Evolutionary conservation across 768 basidiomycete species (phyloP), one percentile per base, ranked within the genome.

Genomic region (Leccinum pellstonianum): DNA sequence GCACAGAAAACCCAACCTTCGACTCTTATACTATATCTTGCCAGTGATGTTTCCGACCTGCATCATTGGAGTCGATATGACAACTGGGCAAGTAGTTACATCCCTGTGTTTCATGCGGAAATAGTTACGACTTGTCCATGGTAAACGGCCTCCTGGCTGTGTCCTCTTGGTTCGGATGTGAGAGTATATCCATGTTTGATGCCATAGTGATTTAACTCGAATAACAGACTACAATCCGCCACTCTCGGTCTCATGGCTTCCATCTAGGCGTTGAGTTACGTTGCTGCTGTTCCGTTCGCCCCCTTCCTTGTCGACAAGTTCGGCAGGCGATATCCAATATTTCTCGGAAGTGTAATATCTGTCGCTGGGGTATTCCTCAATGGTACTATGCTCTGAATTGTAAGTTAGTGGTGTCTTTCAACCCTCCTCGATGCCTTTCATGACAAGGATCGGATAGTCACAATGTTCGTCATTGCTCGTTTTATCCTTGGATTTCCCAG

Each of bases 1-100:
- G 86, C 86, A 86, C 69, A 68, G 66, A 62, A 88, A 87, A 63
- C 84, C 76, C 3, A 87, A 87, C 61, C 72, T 88, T 60, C 74
- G 85, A 23, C 38, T 76, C 21, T 64, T 86, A 51, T 87, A 87
- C 27, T 29, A 29, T 29, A 29, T 29, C 29, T 29, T 29, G 27
- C 27, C 27, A 29, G 27, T 29, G 29, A 29, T 29, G 29, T 29
- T 29, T 29, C 29, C 29, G 29, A 29, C 29, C 29, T 29, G 29
- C 29, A 29, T 29, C 27, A 29, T 29, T 29, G 29, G 29, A 29
- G 29, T 29, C 29, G 8, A 9, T 9, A 29, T 29, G 29, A 29
- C 29, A 29, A 9, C 29, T 29, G 29, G 29, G 29, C 29, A 29
- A 29, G 29, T 29, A 29, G 29, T 29, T 29, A 9, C 29, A 29